Evolutionary conservation across 1,139 yeast species (phyloP).

Genomic region (Taphrina betulina): DNA sequence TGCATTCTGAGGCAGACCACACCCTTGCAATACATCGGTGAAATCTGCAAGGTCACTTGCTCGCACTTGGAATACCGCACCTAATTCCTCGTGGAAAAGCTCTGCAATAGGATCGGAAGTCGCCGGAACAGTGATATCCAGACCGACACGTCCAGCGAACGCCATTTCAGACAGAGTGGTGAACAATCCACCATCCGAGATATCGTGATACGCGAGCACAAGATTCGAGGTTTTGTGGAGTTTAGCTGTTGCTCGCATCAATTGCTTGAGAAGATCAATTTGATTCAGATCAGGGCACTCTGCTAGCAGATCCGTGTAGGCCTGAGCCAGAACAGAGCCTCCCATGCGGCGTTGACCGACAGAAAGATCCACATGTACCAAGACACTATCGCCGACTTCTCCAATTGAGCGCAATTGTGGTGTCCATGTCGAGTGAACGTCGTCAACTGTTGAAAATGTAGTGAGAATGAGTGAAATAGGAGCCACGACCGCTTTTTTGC

Average conservation of each 20-base stretch:
- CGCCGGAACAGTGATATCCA: conserved; percentile 48
- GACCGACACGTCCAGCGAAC: conserved; percentile 89
- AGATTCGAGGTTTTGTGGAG: conserved; percentile 64
- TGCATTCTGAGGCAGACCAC: conserved; percentile 59
- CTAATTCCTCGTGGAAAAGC: conserved; percentile 89
- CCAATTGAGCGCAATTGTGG: conserved; percentile 65
- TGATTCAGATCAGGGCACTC: conserved; percentile 81
- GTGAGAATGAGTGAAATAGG: conserved; percentile 92
- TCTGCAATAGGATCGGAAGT: conserved; percentile 42
- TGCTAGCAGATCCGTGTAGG: conserved; percentile 80
- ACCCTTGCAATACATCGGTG: conserved; percentile 52
- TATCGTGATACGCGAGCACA: conserved; percentile 90
- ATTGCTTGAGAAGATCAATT: conserved; percentile 59
- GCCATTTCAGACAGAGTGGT: conserved; percentile 92
- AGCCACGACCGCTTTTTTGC: conserved; percentile 76
- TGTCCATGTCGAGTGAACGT: conserved; percentile 93
- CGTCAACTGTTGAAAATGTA: conserved; percentile 82
- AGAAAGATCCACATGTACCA: conserved; percentile 81
- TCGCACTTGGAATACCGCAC: conserved; percentile 89
- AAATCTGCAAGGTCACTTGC: conserved; percentile 57
- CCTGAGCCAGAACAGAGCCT: conserved; percentile 94
- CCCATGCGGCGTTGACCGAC: conserved; percentile 62
- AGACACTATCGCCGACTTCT: conserved; percentile 51
- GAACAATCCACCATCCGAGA: conserved; percentile 95
- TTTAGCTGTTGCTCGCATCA: conserved; percentile 65